These are phyloP conservation scores for Penstemon barbatus DNA, from an alignment of 257 asterid species.

Conservation along the genomic window DNA sequence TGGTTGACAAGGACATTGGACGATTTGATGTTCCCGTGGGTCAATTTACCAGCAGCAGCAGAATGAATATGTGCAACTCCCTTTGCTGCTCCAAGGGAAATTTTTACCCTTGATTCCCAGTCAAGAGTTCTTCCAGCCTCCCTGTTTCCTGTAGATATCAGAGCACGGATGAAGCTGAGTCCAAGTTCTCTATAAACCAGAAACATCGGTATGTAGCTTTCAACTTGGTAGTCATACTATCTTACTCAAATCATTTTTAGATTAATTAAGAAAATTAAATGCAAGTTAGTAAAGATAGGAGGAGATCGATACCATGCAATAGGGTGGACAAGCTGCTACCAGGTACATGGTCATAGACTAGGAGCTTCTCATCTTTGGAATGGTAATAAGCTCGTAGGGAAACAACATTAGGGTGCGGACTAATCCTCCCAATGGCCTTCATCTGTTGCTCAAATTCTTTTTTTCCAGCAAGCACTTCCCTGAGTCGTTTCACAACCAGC, in stretches of 20 bases:
- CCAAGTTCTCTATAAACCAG: neutral
- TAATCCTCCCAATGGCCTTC: slow-evolving; percentile 49
- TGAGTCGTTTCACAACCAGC: slow-evolving; percentile 66
- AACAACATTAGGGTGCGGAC: slow-evolving; percentile 55
- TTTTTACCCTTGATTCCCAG: slow-evolving; percentile 64
- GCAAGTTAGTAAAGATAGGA: neutral
- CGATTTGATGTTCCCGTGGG: slow-evolving; percentile 72
- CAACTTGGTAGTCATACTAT: no score
- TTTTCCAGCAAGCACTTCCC: slow-evolving; percentile 54
- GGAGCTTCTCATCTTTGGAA: slow-evolving; percentile 72
- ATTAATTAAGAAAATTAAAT: neutral
- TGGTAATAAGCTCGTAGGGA: slow-evolving; percentile 67
- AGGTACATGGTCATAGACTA: slow-evolving; percentile 47
- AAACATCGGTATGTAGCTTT: neutral
- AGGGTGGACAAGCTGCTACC: slow-evolving; percentile 60
- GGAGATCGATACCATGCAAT: slow-evolving; percentile 50
- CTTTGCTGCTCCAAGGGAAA: slow-evolving; percentile 65
- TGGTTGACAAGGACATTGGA: slow-evolving; percentile 56
- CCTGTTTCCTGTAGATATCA: slow-evolving; percentile 44
- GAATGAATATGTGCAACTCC: slow-evolving; percentile 70
- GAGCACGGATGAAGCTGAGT: neutral
- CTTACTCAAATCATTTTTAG: neutral
- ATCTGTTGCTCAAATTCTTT: slow-evolving; percentile 71
- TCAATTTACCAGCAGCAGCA: slow-evolving; percentile 35
- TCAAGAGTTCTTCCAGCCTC: slow-evolving; percentile 51